Evolutionary conservation across 345 rosid species (phyloP), one percentile per base, ranked within the genome.

Genomic region (Aquilaria sinensis): DNA sequence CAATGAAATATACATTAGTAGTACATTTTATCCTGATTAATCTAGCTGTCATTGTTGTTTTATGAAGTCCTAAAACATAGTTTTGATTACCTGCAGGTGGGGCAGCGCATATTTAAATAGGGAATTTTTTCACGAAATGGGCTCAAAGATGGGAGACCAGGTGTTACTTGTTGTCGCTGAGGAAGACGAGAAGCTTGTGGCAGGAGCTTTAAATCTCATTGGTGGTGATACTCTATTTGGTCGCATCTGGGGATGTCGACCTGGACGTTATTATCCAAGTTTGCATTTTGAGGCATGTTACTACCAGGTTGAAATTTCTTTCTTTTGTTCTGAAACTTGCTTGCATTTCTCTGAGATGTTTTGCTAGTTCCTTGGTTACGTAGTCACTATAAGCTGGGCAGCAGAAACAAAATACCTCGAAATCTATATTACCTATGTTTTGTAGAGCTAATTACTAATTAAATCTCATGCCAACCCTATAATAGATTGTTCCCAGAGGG

Each of bases 231-330:
- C 96, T 55, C 61, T 93, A 33, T 93, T 77, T 69, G 98, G 98
- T n/a, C 88, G 97, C 10, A 75, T 90, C 12, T 93, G 98, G 98
- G 98, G 98, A 63, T 90, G 96, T 62, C 80, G 83, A 66, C 92
- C 92, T 0, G 75, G 63, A 47, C 87, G 81, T 47, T 86, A 93
- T 67, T 93, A 86, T 70, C 97, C 98, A 31, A 72, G 87, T 74
- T 81, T 93, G 73, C 97, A 93, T 69, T 93, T 93, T 67, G 98
- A 93, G 80, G 96, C 97, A 4, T 93, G 98, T 70, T 90, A 93
- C 77, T 93, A 93, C 83, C 98, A 93, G 96, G 98, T 93, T 69
- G 57, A 50, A 34, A 60, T 63, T 54, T 56, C 43, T 37, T 37
- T 37, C 43, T 37, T 37, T 8, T 37, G 43, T 37, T 8, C 43